phyloP scores from a whole-genome alignment of 129 eudicot genomes.

The Lactuca saligna region DNA sequence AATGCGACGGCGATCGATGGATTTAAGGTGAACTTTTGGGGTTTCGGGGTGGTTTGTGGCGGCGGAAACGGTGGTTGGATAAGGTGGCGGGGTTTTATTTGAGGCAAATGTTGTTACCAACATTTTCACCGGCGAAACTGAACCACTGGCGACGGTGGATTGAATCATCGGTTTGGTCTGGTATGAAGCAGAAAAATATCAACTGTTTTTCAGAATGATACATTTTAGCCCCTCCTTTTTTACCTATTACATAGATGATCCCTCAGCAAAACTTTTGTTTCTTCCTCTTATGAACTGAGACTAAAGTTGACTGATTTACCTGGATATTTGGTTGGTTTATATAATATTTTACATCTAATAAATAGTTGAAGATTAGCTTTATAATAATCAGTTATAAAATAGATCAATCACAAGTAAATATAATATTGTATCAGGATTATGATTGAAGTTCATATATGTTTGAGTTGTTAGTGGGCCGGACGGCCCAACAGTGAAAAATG shows the following conservation, averaged over 20 bases:
- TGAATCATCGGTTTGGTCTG: slow-evolving; percentile 3
- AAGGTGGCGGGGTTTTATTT: slow-evolving; percentile 29
- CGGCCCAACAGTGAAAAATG: too few species aligned
- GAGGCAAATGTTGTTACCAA: slow-evolving; percentile 34
- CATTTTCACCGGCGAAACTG: slow-evolving; percentile 26
- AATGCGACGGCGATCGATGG: slow-evolving; percentile 60
- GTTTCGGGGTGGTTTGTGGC: slow-evolving; percentile 29
- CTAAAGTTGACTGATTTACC: too few species aligned
- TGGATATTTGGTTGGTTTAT: too few species aligned
- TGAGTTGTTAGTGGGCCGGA: too few species aligned
- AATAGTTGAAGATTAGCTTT: too few species aligned
- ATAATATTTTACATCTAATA: too few species aligned
- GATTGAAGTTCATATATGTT: too few species aligned
- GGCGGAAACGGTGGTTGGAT: slow-evolving; percentile 27
- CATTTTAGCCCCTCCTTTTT: slow-evolving; percentile 16
- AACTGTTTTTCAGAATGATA: slow-evolving; percentile 15
- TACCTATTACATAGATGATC: not conserved
- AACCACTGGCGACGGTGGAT: slow-evolving; percentile 25
- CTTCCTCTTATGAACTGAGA: not conserved
- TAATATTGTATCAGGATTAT: too few species aligned
- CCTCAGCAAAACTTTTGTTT: not conserved
- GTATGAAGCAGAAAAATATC: slow-evolving; percentile 29
- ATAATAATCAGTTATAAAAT: too few species aligned
- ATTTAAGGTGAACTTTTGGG: slow-evolving; percentile 19
- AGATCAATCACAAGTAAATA: too few species aligned